Conservation (phyloP, 495 filamentous ascomycete species). For the Xylaria castorea region DNA sequence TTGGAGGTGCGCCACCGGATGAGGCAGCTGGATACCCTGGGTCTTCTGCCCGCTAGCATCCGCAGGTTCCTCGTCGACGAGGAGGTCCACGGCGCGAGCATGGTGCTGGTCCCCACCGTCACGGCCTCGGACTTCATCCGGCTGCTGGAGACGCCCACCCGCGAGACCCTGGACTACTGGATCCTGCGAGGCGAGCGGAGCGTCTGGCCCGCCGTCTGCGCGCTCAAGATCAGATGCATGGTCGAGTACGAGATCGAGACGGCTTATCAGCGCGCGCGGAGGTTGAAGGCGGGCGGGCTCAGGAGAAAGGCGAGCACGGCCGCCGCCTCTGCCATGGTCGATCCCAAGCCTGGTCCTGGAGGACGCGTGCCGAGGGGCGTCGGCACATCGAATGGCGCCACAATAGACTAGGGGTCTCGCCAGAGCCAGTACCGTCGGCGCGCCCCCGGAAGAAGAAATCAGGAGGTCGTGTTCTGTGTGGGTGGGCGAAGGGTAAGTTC, state of each 20-base stretch:
- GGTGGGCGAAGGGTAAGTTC: not conserved
- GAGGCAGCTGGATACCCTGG: constrained; percentile 78
- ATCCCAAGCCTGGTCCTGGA: not conserved
- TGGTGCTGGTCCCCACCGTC: constrained; percentile 85
- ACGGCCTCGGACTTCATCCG: constrained; percentile 72
- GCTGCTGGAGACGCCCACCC: constrained; percentile 80
- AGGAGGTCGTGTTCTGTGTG: not conserved
- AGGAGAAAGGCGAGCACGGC: constrained; percentile 48
- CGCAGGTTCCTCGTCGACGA: constrained; percentile 88
- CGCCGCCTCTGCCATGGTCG: constrained; percentile 8
- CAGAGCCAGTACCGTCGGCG: not conserved
- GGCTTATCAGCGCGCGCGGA: constrained; percentile 78
- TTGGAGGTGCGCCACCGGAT: constrained; percentile 84
- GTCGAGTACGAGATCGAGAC: constrained; percentile 87
- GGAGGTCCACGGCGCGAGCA: constrained; percentile 76
- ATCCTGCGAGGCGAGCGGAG: constrained; percentile 82
- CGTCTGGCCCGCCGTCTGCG: constrained; percentile 90
- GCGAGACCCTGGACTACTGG: constrained; percentile 81
- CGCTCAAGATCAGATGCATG: constrained; percentile 81
- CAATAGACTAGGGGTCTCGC: constrained; percentile 3
- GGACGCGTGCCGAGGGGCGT: not conserved
- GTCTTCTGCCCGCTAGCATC: constrained; percentile 70
- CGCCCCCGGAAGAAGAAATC: not conserved
- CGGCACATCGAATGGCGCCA: constrained; percentile 5
- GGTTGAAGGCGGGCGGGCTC: constrained; percentile 58